Evolutionary conservation across 208 protist genomes (phyloP).

Genomic region (Wallacemonas rigidus): DNA sequence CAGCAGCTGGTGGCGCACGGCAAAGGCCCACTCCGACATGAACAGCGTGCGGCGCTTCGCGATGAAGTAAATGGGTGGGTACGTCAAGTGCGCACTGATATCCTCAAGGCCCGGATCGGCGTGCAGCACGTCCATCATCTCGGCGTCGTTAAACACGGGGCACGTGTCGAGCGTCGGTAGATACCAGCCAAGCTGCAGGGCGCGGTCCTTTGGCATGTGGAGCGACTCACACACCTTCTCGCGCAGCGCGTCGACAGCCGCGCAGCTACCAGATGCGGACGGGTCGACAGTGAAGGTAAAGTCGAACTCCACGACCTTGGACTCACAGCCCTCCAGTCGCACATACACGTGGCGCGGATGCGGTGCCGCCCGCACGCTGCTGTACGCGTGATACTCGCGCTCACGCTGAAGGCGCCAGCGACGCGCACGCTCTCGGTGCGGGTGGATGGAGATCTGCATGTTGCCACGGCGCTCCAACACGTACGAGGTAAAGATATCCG

Average conservation of each 20-base stretch:
- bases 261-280: slow-evolving; percentile 20
- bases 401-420: slow-evolving; percentile 76
- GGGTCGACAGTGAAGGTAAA: slow-evolving; percentile 55
- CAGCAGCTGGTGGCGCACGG: slow-evolving; percentile 89
- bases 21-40: slow-evolving; percentile 90
- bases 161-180: slow-evolving; percentile 85
- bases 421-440: slow-evolving; percentile 55
- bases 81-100: slow-evolving; percentile 48
- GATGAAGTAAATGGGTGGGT: slow-evolving; percentile 90
- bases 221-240: slow-evolving; percentile 39
- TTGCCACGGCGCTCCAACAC: slow-evolving; percentile 73
- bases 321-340: slow-evolving; percentile 85
- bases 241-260: slow-evolving; percentile 49
- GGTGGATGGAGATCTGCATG: slow-evolving; percentile 56
- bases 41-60: slow-evolving; percentile 79
- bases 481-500: slow-evolving; percentile 84
- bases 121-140: slow-evolving; percentile 80
- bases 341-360: slow-evolving; percentile 83
- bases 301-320: slow-evolving; percentile 85
- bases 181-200: slow-evolving; percentile 85
- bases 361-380: slow-evolving; percentile 45
- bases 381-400: slow-evolving; percentile 74
- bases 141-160: slow-evolving; percentile 67
- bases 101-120: slow-evolving; percentile 84
- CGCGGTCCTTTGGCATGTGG: slow-evolving; percentile 63